Conservation (phyloP, 2,329 filamentous ascomycete species). For the Penicillium janthinellum region DNA sequence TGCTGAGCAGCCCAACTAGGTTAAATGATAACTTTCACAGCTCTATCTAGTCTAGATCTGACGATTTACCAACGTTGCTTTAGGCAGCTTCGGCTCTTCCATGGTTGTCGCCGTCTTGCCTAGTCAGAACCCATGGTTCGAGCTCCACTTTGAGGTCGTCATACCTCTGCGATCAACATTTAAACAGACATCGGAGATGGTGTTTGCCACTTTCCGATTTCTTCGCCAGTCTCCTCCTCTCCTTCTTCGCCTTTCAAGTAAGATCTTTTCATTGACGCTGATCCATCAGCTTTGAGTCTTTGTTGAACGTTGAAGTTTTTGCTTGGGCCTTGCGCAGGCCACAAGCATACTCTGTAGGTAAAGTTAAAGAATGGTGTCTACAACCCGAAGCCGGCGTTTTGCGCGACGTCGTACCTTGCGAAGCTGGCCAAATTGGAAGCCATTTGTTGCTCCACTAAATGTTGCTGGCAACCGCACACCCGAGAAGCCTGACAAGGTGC, state of each 20-base stretch:
- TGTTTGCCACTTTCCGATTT: too few relatives aligned
- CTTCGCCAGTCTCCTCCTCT: neutral
- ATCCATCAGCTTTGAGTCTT: neutral
- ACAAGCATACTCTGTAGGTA: neutral
- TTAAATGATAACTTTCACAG: neutral
- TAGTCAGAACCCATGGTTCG: neutral
- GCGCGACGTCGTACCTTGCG: neutral
- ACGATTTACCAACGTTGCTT: neutral
- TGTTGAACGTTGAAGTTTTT: neutral
- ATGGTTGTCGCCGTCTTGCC: neutral
- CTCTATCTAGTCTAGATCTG: neutral
- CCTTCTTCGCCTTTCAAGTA: neutral
- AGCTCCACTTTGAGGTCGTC: neutral
- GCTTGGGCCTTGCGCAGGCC: too few relatives aligned
- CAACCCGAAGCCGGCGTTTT: neutral
- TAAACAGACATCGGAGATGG: neutral
- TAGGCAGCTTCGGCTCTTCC: conserved; percentile 2
- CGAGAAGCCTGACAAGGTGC: neutral
- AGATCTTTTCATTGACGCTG: neutral
- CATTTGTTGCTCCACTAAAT: neutral
- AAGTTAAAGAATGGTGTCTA: neutral
- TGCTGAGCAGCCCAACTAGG: neutral
- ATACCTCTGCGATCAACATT: neutral
- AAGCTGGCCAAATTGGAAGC: neutral
- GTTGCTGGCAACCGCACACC: neutral